Percentiles rank a stretch among this genome's conserved stretches.
Conservation (phyloP, 2,329 filamentous ascomycete genomes). For the Aquanectria penicillioides region DNA sequence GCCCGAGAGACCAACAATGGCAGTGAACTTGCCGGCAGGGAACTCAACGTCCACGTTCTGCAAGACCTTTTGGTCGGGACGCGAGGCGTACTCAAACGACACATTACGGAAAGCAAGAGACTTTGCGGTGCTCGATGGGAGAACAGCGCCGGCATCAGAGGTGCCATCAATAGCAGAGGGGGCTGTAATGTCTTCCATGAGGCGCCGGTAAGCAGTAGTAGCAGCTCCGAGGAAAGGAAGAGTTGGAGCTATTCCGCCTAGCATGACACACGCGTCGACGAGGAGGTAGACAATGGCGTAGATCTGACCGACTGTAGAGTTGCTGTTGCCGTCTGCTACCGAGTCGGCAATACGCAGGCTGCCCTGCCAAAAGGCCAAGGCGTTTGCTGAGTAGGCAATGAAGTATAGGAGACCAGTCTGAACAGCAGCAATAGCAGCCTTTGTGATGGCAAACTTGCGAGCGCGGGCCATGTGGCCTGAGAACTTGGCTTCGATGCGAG, state of each 20-base stretch:
- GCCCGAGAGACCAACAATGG: conserved; percentile 66
- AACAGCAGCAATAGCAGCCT: conserved; percentile 63
- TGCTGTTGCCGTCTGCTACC: conserved; percentile 44
- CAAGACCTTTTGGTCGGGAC: conserved; percentile 53
- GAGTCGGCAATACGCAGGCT: conserved; percentile 59
- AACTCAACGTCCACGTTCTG: conserved; percentile 56
- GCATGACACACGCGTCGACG: conserved; percentile 69
- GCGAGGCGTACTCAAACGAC: conserved; percentile 55
- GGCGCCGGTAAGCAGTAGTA: conserved; percentile 64
- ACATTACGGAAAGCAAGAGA: conserved; percentile 49
- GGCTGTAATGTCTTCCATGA: conserved; percentile 66
- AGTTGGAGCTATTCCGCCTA: conserved; percentile 70
- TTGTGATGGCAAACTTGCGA: conserved; percentile 63
- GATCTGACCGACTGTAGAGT: conserved; percentile 55
- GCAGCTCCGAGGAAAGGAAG: conserved; percentile 69
- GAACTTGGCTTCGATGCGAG: conserved; percentile 57
- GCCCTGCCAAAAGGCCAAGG: conserved; percentile 74
- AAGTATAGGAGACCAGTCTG: conserved; percentile 72
- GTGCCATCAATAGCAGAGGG: conserved; percentile 57
- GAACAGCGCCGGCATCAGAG: conserved; percentile 50
- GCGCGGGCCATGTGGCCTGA: conserved; percentile 52
- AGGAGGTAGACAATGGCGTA: conserved; percentile 63
- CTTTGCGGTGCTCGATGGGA: conserved; percentile 52
- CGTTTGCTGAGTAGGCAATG: conserved; percentile 73
- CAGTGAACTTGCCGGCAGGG: conserved; percentile 60